phyloP scores from a whole-genome alignment of 208 protist genomes.

The Crithidia expoeki region DNA sequence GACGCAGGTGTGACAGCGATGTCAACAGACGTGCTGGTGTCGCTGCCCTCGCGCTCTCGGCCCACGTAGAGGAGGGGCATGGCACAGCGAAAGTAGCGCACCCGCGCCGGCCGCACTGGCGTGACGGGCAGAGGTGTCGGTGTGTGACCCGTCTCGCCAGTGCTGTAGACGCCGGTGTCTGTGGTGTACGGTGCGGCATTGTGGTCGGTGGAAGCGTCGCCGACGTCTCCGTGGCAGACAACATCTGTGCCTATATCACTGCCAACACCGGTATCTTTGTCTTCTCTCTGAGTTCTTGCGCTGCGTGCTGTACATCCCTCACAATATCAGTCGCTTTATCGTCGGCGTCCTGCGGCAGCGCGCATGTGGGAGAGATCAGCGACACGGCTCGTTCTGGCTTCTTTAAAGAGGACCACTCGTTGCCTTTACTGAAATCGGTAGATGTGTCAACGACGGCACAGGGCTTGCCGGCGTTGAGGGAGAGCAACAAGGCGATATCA shows the following conservation, averaged over 20 bases:
- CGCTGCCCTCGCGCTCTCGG: background rate
- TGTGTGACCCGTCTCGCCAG: background rate
- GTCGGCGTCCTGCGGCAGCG: background rate
- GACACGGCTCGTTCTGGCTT: background rate
- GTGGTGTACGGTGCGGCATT: background rate
- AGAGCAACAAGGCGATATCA: background rate
- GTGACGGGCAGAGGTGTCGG: slow-evolving; percentile 15
- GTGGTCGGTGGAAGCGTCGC: too few species aligned
- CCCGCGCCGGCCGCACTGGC: slow-evolving; percentile 10
- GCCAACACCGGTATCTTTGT: background rate
- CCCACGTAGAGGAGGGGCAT: slow-evolving; percentile 5
- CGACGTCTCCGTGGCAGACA: background rate
- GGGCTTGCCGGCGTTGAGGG: background rate
- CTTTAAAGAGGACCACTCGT: background rate
- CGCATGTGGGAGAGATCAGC: background rate
- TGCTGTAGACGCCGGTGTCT: background rate
- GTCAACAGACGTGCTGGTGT: background rate
- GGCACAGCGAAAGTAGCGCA: slow-evolving; percentile 15
- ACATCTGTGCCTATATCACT: background rate
- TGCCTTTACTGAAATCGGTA: background rate
- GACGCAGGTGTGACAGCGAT: background rate
- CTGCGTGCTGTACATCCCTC: background rate
- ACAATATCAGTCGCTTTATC: background rate
- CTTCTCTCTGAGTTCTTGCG: background rate
- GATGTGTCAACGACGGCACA: background rate